Base-by-base conservation (phyloP, 768 basidiomycete species). In the Cystofilobasidium bisporidii region DNA sequence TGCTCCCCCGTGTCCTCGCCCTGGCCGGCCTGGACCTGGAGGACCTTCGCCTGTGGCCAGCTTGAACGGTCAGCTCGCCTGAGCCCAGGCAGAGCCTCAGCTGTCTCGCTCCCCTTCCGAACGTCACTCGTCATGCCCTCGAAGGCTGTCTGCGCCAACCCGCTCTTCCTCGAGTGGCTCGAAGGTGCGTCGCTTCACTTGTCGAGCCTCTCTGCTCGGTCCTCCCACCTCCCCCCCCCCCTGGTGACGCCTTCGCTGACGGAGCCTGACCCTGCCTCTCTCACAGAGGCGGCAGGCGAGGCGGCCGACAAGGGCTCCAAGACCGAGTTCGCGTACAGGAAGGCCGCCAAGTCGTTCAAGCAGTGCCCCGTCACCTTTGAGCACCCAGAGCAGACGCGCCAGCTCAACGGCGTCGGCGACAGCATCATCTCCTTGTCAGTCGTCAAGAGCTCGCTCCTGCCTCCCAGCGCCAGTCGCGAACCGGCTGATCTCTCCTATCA, bases 91-190 rank as follows among this genome's bases (percentile, higher is more conserved):
- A 15, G 10, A 43, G 26, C 41, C n/a, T 47, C 20, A 17, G 11
- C 28, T 26, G 24, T 20, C 41, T 10, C 41, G 26, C 41, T 18
- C 4, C 43, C 28, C 40, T 18, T 8, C 15, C 59, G 9, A n/a
- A n/a, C n/a, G n/a, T n/a, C 12, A 40, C 40, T 30, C 43, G 28
- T 4, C 28, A 62, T 62, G 61, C 61, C 61, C 0, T 55, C 64
- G 0, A 65, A 58, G 17, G 22, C 17, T 2, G 26, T 56, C 20
- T 57, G 55, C 56, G 40, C n/a, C 22, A 65, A 65, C 43, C 64
- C 64, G n/a, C 55, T 57, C 26, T 65, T 57, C 28, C 56, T 65
- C 38, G 32, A 65, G 43, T 65, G 64, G 64, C 55, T 65, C 15
- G 64, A 65, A 38, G 64, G 64, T 58, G 40, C 15, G 55, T 48